Conservation (phyloP, 768 basidiomycete species). For the Pisolithus marmoratus region DNA sequence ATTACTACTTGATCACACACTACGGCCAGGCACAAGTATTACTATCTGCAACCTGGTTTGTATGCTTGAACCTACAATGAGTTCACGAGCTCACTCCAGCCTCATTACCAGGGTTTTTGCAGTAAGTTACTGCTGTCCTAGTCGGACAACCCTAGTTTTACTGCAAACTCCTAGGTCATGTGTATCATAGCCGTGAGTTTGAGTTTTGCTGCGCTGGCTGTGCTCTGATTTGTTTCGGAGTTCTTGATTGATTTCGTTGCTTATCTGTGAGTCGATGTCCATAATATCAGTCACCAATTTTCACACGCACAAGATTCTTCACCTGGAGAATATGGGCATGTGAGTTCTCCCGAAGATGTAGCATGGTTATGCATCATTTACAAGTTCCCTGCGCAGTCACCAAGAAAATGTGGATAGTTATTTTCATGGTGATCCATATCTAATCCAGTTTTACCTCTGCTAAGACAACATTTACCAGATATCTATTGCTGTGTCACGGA, state of each 20-base stretch:
- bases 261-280: slow-evolving; percentile 1
- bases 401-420: neutral
- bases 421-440: slow-evolving; percentile 2
- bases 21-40: neutral
- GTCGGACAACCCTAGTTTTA: neutral
- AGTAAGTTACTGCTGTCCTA: neutral
- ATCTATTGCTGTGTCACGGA: neutral
- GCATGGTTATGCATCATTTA: neutral
- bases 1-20: slow-evolving; percentile 1
- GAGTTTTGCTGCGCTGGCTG: neutral
- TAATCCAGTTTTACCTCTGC: neutral
- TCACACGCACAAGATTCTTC: slow-evolving; percentile 1
- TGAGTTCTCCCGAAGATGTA: neutral
- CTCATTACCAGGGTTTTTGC: neutral
- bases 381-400: neutral
- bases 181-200: slow-evolving; percentile 2
- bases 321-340: slow-evolving; percentile 8
- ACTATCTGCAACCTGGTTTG: slow-evolving; percentile 3
- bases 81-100: neutral
- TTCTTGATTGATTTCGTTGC: slow-evolving; percentile 1
- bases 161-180: neutral
- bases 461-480: neutral
- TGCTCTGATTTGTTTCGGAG: neutral
- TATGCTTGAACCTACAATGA: neutral
- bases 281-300: neutral